These are phyloP conservation scores for Yarrowia porcina DNA, from an alignment of 805 yeast species.

Conservation along the genomic window DNA sequence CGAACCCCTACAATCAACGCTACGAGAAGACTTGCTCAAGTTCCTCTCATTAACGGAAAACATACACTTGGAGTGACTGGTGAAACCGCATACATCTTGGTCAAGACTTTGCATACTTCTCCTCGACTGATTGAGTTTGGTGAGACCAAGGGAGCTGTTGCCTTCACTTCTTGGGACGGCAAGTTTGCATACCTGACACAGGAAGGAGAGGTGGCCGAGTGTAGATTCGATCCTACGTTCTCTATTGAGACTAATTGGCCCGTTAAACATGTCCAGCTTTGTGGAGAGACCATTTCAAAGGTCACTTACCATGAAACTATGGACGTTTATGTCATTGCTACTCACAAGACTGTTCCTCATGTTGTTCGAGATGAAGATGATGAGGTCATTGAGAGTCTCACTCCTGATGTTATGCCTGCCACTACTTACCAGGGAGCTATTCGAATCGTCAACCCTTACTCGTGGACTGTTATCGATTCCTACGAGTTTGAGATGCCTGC, in stretches of 20 bases:
- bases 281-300: slow-evolving; percentile 63
- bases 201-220: slow-evolving; percentile 29
- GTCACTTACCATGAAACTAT: slow-evolving; percentile 68
- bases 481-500: slow-evolving; percentile 57
- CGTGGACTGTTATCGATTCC: slow-evolving; percentile 74
- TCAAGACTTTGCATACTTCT: slow-evolving; percentile 20
- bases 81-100: not conserved
- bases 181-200: slow-evolving; percentile 6
- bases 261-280: slow-evolving; percentile 25
- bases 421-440: slow-evolving; percentile 56
- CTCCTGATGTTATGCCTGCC: slow-evolving; percentile 53
- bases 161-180: slow-evolving; percentile 15
- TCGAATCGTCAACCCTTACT: slow-evolving; percentile 64
- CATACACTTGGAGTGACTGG: slow-evolving; percentile 12
- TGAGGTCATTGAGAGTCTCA: slow-evolving; percentile 54
- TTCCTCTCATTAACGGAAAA: slow-evolving; percentile 13
- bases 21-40: not conserved
- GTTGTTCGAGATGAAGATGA: slow-evolving; percentile 74
- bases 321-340: slow-evolving; percentile 59
- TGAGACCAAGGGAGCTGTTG: not conserved
- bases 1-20: slow-evolving; percentile 11
- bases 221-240: slow-evolving; percentile 56
- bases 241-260: slow-evolving; percentile 51
- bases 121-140: slow-evolving; percentile 21
- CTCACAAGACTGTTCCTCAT: slow-evolving; percentile 57